Evolutionary conservation across 805 yeast genomes (phyloP).

Genomic region (Saturnispora saitoi): DNA sequence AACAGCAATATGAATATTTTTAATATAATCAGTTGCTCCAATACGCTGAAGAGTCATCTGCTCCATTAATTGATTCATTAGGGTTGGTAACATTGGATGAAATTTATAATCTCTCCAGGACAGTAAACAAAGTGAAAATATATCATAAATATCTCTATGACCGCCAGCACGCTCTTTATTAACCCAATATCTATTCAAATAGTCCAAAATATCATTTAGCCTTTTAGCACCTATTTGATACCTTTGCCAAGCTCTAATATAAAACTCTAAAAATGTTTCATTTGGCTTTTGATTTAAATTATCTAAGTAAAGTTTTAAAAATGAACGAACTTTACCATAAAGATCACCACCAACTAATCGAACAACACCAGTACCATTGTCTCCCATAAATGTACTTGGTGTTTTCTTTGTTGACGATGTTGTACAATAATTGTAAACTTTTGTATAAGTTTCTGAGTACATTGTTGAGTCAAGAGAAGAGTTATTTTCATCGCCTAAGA

Average conservation of each 20-base stretch:
- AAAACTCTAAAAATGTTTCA: constrained; percentile 71
- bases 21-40: constrained; percentile 63
- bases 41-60: constrained; percentile 73
- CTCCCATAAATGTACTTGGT: constrained; percentile 15
- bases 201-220: constrained; percentile 87
- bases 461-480: constrained; percentile 58
- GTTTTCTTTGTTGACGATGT: constrained; percentile 54
- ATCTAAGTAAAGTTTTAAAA: constrained; percentile 52
- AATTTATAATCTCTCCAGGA: constrained; percentile 87
- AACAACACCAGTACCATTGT: constrained; percentile 23
- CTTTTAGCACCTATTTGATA: constrained; percentile 87
- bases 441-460: constrained; percentile 88
- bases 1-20: constrained; percentile 62
- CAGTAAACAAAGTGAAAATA: constrained; percentile 76
- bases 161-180: constrained; percentile 94
- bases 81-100: constrained; percentile 46
- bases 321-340: constrained; percentile 61
- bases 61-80: constrained; percentile 65
- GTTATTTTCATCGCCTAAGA: constrained; percentile 57
- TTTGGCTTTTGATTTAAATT: constrained; percentile 41
- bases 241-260: constrained; percentile 82
- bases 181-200: constrained; percentile 96
- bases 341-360: constrained; percentile 80
- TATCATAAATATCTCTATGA: constrained; percentile 80
- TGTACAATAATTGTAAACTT: constrained; percentile 88